Evolutionary conservation across 345 rosid genomes (phyloP).

Genomic region (Cardamine resedifolia): DNA sequence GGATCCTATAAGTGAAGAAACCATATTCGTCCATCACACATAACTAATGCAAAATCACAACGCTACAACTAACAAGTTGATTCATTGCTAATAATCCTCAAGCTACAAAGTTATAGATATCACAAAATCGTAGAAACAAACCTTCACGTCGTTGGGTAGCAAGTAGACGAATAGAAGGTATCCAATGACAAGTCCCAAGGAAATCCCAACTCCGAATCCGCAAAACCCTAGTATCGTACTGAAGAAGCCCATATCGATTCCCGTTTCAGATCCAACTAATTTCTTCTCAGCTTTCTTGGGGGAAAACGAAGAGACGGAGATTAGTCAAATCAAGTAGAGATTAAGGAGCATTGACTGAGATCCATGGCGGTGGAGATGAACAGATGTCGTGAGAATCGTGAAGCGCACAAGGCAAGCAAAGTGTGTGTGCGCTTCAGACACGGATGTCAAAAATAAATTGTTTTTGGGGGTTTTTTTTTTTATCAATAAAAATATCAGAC

Average conservation of each 20-base stretch:
- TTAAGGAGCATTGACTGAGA: conserved; percentile 19
- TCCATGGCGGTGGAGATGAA: conserved; percentile 30
- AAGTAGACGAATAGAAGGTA: conserved; percentile 74
- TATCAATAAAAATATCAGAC: neutral
- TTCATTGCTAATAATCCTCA: neutral
- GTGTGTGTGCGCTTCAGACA: conserved; percentile 15
- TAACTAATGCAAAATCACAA: no score
- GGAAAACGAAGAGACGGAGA: neutral
- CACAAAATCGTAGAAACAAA: neutral
- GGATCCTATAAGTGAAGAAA: conserved; percentile 57
- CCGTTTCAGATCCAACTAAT: conserved; percentile 13
- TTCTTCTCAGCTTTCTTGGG: neutral
- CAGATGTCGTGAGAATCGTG: conserved; percentile 34
- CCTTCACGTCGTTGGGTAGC: conserved; percentile 81
- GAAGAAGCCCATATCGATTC: conserved; percentile 60
- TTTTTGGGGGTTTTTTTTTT: neutral
- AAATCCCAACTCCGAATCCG: conserved; percentile 88
- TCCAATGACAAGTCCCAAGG: conserved; percentile 72
- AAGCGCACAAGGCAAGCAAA: conserved; percentile 19
- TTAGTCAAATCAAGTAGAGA: neutral
- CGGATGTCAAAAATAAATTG: neutral
- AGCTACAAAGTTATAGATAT: neutral
- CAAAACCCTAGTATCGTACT: conserved; percentile 71
- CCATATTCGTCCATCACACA: neutral
- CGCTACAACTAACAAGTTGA: neutral